Conservation (phyloP, 176 grass and related monocot genomes). For the Tuctoria greenei region DNA sequence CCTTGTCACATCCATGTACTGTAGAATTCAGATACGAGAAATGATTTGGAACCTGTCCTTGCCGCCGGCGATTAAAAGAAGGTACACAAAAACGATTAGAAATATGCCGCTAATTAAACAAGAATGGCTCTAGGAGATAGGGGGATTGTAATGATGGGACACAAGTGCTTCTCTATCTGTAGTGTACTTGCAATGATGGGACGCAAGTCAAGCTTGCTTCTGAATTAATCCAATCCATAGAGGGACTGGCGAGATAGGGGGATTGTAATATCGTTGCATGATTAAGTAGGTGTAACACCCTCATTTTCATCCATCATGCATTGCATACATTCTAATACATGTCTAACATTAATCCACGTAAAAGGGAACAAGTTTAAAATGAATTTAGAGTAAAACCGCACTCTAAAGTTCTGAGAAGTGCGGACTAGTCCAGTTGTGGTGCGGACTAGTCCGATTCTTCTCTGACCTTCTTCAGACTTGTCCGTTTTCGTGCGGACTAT, state of each 20-base stretch:
- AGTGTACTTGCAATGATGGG: constrained; percentile 57
- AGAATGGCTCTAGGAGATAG: constrained; percentile 20
- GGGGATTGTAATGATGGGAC: too few relatives aligned
- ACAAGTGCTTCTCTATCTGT: constrained; percentile 17
- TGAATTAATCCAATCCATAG: constrained; percentile 28
- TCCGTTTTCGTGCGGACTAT: too few relatives aligned
- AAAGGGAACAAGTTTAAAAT: too few relatives aligned
- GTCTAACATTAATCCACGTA: too few relatives aligned
- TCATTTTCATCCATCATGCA: too few relatives aligned
- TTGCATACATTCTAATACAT: too few relatives aligned
- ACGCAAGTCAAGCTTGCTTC: constrained; percentile 49
- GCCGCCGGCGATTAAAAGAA: constrained; percentile 17
- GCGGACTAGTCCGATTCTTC: too few relatives aligned
- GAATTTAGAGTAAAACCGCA: too few relatives aligned
- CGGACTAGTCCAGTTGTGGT: too few relatives aligned
- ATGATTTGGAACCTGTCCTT: not conserved
- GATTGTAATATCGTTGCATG: constrained; percentile 42
- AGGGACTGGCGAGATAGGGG: constrained; percentile 21
- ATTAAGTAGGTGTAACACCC: too few relatives aligned
- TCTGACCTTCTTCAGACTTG: too few relatives aligned
- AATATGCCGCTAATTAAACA: constrained; percentile 20
- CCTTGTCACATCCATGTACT: constrained; percentile 38
- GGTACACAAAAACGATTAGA: constrained; percentile 15
- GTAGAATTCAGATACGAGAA: constrained; percentile 12
- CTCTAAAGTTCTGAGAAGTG: too few relatives aligned